These are phyloP conservation scores for Nepenthes alata DNA, from an alignment of 179 eudicot genomes.

Conservation along the genomic window DNA sequence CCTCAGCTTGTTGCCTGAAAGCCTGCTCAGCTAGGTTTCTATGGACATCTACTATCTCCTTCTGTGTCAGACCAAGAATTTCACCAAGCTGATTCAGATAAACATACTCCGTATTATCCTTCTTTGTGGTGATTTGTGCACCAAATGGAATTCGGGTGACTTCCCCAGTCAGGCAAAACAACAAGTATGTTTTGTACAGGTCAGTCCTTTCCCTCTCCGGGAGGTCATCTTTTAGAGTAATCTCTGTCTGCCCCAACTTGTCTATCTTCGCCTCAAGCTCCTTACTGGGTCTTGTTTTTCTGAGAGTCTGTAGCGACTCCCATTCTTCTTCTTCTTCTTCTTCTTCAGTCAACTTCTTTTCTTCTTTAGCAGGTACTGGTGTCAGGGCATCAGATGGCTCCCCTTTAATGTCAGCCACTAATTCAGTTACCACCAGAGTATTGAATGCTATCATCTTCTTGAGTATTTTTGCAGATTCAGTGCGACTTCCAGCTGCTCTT, in stretches of 20 bases:
- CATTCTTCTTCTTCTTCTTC: slow-evolving; percentile 61
- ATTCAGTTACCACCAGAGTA: slow-evolving; percentile 57
- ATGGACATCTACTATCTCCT: slow-evolving; percentile 70
- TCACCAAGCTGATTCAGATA: slow-evolving; percentile 68
- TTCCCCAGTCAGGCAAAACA: slow-evolving; percentile 66
- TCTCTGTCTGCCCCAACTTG: slow-evolving; percentile 66
- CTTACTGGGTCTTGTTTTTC: slow-evolving; percentile 44
- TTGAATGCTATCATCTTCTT: slow-evolving; percentile 77
- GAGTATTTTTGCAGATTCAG: slow-evolving; percentile 62
- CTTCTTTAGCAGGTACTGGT: slow-evolving; percentile 38
- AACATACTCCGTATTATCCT: slow-evolving; percentile 60
- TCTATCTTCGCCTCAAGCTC: slow-evolving; percentile 28
- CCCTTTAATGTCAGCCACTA: slow-evolving; percentile 84
- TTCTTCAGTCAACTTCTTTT: slow-evolving; percentile 19
- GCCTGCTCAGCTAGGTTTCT: slow-evolving; percentile 77
- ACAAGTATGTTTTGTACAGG: slow-evolving; percentile 74
- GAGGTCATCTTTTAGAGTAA: slow-evolving; percentile 75
- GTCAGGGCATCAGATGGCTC: slow-evolving; percentile 44
- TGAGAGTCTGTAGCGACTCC: slow-evolving; percentile 61
- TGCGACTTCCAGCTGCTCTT: slow-evolving; percentile 55
- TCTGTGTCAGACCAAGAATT: slow-evolving; percentile 57
- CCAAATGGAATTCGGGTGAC: slow-evolving; percentile 63
- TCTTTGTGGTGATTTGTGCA: slow-evolving; percentile 50
- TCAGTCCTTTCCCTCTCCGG: slow-evolving; percentile 73
- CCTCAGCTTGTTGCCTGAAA: slow-evolving; percentile 83